Base-by-base conservation (phyloP, 306 rosid genomes). In the Mimosa pudica region DNA sequence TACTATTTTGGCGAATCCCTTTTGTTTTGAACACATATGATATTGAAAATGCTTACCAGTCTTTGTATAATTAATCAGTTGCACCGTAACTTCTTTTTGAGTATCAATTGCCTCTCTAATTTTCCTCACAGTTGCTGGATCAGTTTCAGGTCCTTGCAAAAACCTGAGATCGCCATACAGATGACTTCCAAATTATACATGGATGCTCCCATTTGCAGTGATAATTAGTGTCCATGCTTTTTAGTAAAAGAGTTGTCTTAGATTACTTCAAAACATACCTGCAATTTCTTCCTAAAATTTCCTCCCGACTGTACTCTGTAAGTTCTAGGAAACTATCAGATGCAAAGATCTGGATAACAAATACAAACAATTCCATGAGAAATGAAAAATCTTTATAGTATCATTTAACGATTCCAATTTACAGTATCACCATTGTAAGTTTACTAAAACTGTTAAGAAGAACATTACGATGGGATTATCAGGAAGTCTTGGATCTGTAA, bases 261-360 rank as follows among this genome's bases (percentile, higher is more conserved):
- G 63, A 49, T 54, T 8, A 73, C 70, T 58, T 46, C 36, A 72
- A 78, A 77, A 52, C 82, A 73, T 55, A 92, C 99, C 99, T 93
- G 97, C 99, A 95, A 85, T 93, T 95, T 89, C 92, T 90, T 79
- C 99, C 99, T 86, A 95, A 82, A 69, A 95, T 93, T 93, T 95
- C 99, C 87, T 95, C 99, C 13, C 99, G 97, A 52, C 96, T 89
- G 81, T 91, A 93, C 86, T 95, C 99, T 1, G 99, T 91, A 46
- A 95, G 97, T 88, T 95, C 99, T 63, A 95, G 84, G 89, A 95
- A 95, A 85, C 99, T 95, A 85, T 95, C 99, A 18, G 99, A 95
- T 20, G 99, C 99, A 78, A 95, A 95, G 17, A 95, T 95, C 99
- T 95, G 88, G 81, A 81, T 84, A 68, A 77, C 14, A 82, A 79